Percentiles rank a stretch among this genome's conserved stretches.
These are phyloP conservation scores for Vitis hybrid DNA, from an alignment of 177 flowering plant genomes.

Conservation along the genomic window DNA sequence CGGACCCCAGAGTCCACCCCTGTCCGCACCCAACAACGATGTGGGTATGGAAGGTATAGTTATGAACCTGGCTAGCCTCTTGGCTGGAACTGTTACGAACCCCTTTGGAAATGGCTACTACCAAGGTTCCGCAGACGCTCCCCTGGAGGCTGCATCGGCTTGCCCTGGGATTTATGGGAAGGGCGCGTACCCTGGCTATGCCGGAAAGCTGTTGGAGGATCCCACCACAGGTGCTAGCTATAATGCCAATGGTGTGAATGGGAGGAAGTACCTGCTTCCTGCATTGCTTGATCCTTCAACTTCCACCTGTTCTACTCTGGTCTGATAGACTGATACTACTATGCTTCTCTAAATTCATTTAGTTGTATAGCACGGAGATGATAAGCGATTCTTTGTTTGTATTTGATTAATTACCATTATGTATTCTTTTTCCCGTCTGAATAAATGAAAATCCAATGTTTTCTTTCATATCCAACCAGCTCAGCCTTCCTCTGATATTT, in stretches of 20 bases:
- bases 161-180: slow-evolving; percentile 44
- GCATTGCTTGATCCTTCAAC: slow-evolving; percentile 48
- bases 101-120: slow-evolving; percentile 52
- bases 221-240: slow-evolving; percentile 47
- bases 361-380: too few species aligned
- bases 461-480: too few species aligned
- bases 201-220: slow-evolving; percentile 49
- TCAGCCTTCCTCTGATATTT: too few species aligned
- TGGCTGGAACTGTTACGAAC: slow-evolving; percentile 52
- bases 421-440: too few species aligned
- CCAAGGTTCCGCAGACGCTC: slow-evolving; percentile 48
- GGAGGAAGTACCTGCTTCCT: slow-evolving; percentile 50
- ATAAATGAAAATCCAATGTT: too few species aligned
- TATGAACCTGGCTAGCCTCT: slow-evolving; percentile 41
- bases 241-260: slow-evolving; percentile 43
- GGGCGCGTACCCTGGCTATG: slow-evolving; percentile 62
- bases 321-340: slow-evolving; percentile 13
- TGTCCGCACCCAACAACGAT: slow-evolving; percentile 54
- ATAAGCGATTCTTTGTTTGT: too few species aligned
- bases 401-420: too few species aligned
- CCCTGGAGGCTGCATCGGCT: slow-evolving; percentile 44
- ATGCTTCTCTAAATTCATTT: too few species aligned
- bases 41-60: slow-evolving; percentile 62
- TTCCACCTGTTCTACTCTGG: slow-evolving; percentile 36
- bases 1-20: slow-evolving; percentile 56